Base-by-base conservation (phyloP, 2,329 filamentous ascomycete species). In the Diaporthe australafricana region DNA sequence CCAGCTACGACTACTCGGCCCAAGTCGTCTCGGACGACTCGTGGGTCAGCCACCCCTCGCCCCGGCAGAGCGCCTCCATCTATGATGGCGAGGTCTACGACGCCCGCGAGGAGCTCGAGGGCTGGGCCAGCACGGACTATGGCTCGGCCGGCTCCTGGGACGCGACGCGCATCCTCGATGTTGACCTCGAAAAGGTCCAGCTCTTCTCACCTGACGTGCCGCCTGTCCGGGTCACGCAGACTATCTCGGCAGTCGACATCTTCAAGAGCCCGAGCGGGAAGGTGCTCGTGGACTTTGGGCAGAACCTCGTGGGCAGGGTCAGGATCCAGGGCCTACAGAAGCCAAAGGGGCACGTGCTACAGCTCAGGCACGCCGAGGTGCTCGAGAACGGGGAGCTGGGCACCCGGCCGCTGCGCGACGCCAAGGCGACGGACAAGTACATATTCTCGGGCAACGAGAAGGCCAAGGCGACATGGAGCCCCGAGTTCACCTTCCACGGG, bases 281-380 rank as follows among this genome's bases (percentile, higher is more conserved):
- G 74, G 84, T 80, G 0, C 78, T 89, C 1, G 72, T 90, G 6
- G 87, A 90, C 73, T 90, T 90, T 76, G 88, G 88, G 1, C 88
- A 90, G 75, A 90, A 90, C 74, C 79, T 90, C 0, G 88, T 89
- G 0, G 89, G 88, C 1, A 83, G 82, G 74, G 70, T 89, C 1
- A 78, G 79, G 0, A 74, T 89, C 14, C 80, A 75, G 1, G 76
- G 78, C 0, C 76, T 85, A 2, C 74, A 74, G 48, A 84, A 81
- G 0, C 78, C 80, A 0, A 75, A 77, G 3, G 84, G 83, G 1
- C 80, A 82, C 3, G 81, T 78, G 11, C 82, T 90, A 25, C 82
- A 79, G 5, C 79, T 91, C 17, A 78, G 77, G 0, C 88, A 90
- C 75, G 85, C 88, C 0, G 89, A 91, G 76, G 88, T 88, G 14